Evolutionary conservation across 2,329 filamentous ascomycete genomes (phyloP).

Genomic region (Fusarium pilosicola): DNA sequence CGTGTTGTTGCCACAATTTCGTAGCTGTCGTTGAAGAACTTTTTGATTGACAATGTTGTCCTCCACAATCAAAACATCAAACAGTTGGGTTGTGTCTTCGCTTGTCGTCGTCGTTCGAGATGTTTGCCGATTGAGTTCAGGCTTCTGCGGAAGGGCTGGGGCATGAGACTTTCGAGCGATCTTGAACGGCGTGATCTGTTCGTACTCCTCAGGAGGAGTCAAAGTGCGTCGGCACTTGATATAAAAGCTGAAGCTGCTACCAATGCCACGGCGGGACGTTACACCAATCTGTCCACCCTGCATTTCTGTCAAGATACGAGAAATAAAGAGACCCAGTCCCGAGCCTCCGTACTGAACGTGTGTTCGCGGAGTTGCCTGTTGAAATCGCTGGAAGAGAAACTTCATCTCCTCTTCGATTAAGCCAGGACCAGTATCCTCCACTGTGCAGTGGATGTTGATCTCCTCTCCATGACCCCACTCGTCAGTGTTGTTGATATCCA

Average conservation of each 20-base stretch:
- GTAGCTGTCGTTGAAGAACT: constrained; percentile 69
- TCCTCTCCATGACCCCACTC: constrained; percentile 80
- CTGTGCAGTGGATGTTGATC: constrained; percentile 77
- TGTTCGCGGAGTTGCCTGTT: constrained; percentile 73
- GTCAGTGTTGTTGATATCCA: constrained; percentile 60
- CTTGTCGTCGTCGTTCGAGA: constrained; percentile 12
- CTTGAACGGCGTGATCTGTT: constrained; percentile 50
- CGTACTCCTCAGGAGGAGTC: constrained; percentile 51
- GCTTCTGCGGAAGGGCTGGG: constrained; percentile 23
- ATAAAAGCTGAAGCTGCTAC: constrained; percentile 82
- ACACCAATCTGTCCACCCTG: constrained; percentile 84
- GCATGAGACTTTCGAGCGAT: constrained; percentile 47
- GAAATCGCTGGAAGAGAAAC: constrained; percentile 74
- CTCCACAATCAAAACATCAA: constrained; percentile 72
- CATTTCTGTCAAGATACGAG: constrained; percentile 77
- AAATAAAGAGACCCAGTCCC: constrained; percentile 79
- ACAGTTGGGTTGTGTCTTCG: constrained; percentile 46
- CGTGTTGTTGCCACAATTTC: constrained; percentile 68
- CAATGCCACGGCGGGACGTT: constrained; percentile 71
- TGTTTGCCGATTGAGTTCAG: constrained; percentile 31
- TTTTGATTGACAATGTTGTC: constrained; percentile 75
- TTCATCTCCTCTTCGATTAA: constrained; percentile 72
- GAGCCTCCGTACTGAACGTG: constrained; percentile 79
- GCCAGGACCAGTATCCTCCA: constrained; percentile 77
- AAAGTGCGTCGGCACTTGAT: constrained; percentile 71